phyloP scores from a whole-genome alignment of 2,329 filamentous ascomycete genomes.

The Arthrinium phaeospermum region DNA sequence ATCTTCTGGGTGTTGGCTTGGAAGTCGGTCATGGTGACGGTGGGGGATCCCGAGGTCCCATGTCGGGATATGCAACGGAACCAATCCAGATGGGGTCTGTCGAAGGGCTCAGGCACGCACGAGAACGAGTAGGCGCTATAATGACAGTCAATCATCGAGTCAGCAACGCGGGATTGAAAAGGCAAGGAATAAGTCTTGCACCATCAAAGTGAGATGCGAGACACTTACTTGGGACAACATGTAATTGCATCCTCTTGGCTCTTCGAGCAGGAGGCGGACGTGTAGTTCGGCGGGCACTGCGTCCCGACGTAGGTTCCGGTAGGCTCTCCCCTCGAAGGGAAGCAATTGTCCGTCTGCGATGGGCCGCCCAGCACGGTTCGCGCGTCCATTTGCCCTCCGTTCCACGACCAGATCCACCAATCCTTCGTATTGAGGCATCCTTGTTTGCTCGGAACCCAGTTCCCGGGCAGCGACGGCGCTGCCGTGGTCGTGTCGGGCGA shows the following conservation, averaged over 20 bases:
- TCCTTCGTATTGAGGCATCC: constrained; percentile 22
- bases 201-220: not conserved
- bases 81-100: not conserved
- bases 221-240: constrained; percentile 32
- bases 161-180: not conserved
- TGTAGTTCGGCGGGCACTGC: constrained; percentile 32
- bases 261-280: constrained; percentile 30
- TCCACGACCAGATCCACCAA: constrained; percentile 33
- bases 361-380: constrained; percentile 34
- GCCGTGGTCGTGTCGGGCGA: constrained; percentile 17
- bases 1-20: not conserved
- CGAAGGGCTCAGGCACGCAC: not conserved
- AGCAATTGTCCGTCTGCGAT: constrained; percentile 32
- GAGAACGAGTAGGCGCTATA: not conserved
- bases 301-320: constrained; percentile 29
- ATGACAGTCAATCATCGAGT: not conserved
- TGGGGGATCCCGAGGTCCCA: not conserved
- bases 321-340: constrained; percentile 28
- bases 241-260: constrained; percentile 27
- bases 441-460: not conserved
- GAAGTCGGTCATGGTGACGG: not conserved
- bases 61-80: not conserved
- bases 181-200: not conserved
- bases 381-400: constrained; percentile 19
- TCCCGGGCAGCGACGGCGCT: not conserved